Evolutionary conservation across 106 monocot species (phyloP), one percentile per base, ranked within the genome.

Genomic region (Narthecium ossifragum): DNA sequence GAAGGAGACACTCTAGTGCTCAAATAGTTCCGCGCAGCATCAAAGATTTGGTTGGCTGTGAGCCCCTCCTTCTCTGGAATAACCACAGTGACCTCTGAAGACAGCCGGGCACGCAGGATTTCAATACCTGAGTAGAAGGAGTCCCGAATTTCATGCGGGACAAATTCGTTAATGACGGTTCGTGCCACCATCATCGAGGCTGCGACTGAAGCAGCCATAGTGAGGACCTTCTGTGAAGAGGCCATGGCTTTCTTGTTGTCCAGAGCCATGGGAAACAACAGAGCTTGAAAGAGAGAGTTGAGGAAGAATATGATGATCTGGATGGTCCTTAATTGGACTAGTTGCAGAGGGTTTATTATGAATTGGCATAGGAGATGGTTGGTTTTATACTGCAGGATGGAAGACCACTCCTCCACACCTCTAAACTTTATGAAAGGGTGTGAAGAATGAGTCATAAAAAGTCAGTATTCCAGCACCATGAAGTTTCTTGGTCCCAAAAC

Each of bases 141-240:
- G 65, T 27, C 34, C 7, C 51, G 74, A 26, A 70, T 0, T 8
- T 70, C 59, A 50, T 55, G 10, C 25, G 81, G 72, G 29, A 76
- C 66, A 59, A 51, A 66, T 10, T 80, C 67, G 34, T 67, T 55
- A 57, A 53, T 36, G 36, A 68, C 26, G 37, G 74, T 53, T 31
- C 67, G 55, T 2, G 55, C 62, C 8, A 74, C 23, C 55, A 74
- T 47, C 1, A 60, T 60, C 11, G 66, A 66, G 45, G 66, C 66
- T 5, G 66, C 73, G 26, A 73, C 18, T 22, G 73, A 73, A 14
- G 73, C 73, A 0, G 65, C 73, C 17, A 66, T 66, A 12, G 73
- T 59, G 17, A 73, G 38, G 15, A 53, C 27, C 17, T 36, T 64
- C 46, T 72, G 56, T 6, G 72, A 3, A 34, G 47, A 39, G 25